Evolutionary conservation across 2,329 filamentous ascomycete species (phyloP).

Genomic region (Aureobasidium sp.): DNA sequence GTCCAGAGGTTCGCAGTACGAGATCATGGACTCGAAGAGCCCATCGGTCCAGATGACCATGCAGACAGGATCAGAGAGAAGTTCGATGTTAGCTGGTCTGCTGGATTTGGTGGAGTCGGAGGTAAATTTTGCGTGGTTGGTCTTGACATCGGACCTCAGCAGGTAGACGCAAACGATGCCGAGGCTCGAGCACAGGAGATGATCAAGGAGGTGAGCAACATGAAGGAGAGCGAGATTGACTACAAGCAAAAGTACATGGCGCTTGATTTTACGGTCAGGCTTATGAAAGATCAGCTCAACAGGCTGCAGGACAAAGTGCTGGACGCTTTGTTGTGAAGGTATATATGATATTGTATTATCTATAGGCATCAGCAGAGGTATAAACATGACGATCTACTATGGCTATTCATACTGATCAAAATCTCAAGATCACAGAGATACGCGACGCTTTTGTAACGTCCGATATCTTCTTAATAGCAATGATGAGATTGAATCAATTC

Average conservation of each 20-base stretch:
- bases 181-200: conserved; percentile 21
- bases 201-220: conserved; percentile 20
- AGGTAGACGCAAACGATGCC: conserved; percentile 16
- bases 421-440: too few relatives aligned
- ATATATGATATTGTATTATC: neutral
- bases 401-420: too few relatives aligned
- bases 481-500: neutral
- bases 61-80: conserved; percentile 33
- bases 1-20: conserved; percentile 32
- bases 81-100: conserved; percentile 40
- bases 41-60: conserved; percentile 28
- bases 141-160: conserved; percentile 22
- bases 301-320: conserved; percentile 28
- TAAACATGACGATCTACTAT: too few relatives aligned
- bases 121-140: conserved; percentile 40
- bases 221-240: conserved; percentile 19
- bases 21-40: conserved; percentile 24
- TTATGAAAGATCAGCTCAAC: conserved; percentile 29
- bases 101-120: conserved; percentile 35
- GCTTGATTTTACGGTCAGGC: conserved; percentile 26
- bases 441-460: neutral
- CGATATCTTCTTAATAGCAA: neutral
- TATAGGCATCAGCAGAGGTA: too few relatives aligned
- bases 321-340: conserved; percentile 19
- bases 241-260: conserved; percentile 28